Evolutionary conservation across 345 rosid genomes (phyloP), one percentile per base, ranked within the genome.

Genomic region (Arabidopsis suecica): DNA sequence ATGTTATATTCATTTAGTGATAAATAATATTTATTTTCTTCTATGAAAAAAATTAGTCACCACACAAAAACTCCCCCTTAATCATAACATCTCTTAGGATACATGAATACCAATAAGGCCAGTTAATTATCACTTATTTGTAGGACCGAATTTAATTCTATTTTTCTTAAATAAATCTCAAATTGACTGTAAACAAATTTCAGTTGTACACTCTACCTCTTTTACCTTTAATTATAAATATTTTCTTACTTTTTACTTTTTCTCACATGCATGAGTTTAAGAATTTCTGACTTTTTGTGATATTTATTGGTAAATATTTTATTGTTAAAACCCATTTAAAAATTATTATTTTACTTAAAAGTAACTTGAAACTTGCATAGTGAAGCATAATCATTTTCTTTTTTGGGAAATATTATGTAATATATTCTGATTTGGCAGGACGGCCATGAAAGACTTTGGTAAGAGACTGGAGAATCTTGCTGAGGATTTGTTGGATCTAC

Each of bases 381-480:
- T 40, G 3, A 37, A 48, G 7, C 9, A 5, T 3, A 37, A 48
- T 7, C 9, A 1, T 11, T 3, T 42, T 4, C 1, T 10, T 40
- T 37, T 40, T 40, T 40, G 44, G 44, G 10, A 40, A 50, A 3
- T 50, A 9, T 20, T 50, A 9, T 20, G 9, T 9, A 8, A 18
- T 58, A 20, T 34, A 18, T 60, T 67, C 42, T 28, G 20, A 11
- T 61, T 82, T 14, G 71, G 68, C 81, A 91, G 91, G 84, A 75
- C 71, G 83, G 74, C 79, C 5, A 88, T 91, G 93, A 87, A 83
- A 82, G 86, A 88, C 55, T 91, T 86, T 70, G 90, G 82, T 0
- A 55, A 11, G 71, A 82, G 85, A 54, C n/a, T 91, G 73, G 86
- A 86, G 84, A 84, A 80, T 73, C 86, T 91, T 9, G 97, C 96